phyloP scores from a whole-genome alignment of 495 filamentous ascomycete species.

The Friedmanniomyces endolithicus region DNA sequence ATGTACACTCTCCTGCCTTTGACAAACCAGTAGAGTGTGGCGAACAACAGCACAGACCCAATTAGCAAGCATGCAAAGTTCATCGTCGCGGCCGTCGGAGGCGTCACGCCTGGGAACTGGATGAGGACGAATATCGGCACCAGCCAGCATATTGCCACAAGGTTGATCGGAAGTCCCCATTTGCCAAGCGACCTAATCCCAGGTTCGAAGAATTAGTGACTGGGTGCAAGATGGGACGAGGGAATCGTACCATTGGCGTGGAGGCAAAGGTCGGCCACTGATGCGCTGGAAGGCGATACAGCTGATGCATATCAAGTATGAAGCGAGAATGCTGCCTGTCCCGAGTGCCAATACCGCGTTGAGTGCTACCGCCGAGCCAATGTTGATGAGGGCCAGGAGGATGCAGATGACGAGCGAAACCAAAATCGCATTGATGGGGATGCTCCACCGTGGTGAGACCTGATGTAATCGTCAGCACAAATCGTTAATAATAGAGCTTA shows the following conservation, averaged over 20 bases:
- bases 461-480: too few species aligned
- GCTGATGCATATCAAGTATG: background rate
- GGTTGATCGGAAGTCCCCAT: background rate
- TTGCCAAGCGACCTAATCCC: background rate
- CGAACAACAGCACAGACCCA: constrained; percentile 3
- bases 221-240: background rate
- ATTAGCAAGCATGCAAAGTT: constrained; percentile 11
- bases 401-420: constrained; percentile 1
- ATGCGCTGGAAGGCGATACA: background rate
- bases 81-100: constrained; percentile 5
- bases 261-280: background rate
- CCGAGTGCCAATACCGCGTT: constrained; percentile 13
- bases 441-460: constrained; percentile 26
- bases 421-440: constrained; percentile 13
- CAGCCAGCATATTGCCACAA: background rate
- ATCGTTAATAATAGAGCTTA: background rate
- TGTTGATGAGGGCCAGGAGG: constrained; percentile 16
- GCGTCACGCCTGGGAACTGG: constrained; percentile 7
- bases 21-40: constrained; percentile 7
- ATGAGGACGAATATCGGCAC: background rate
- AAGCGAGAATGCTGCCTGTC: background rate
- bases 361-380: constrained; percentile 11
- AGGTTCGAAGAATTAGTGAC: background rate
- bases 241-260: background rate
- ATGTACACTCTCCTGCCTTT: background rate